Evolutionary conservation across 108 stramenopile species (phyloP), one percentile per base, ranked within the genome.

Genomic region (Aurantiochytrium sp.): DNA sequence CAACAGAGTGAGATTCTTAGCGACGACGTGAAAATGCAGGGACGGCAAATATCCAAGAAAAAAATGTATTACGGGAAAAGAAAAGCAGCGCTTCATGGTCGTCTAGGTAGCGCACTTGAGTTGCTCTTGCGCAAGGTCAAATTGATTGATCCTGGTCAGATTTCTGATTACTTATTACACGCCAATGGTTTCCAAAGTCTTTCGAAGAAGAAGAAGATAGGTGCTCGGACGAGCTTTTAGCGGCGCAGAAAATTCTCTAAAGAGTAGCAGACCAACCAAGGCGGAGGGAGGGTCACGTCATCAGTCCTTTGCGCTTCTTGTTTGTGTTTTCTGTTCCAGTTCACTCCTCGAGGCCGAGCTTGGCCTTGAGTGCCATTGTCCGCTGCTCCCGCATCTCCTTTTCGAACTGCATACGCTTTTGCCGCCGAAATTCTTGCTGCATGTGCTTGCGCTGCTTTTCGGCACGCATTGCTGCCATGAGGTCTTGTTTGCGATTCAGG

Each of bases 391-490:
- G 49, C 76, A 83, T 47, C 28, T 83, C 49, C 51, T 83, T 83
- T 23, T 83, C 49, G 28, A 83, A 83, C 49, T 47, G 49, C 45
- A 83, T 47, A 18, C 76, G 76, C 44, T 91, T 88, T 8, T 89
- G 89, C 28, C 92, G 58, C 5, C 93, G 87, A 35, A 87, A 83
- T 6, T 92, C 92, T 5, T 71, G 88, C 88, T 93, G 92, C 4
- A 93, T 90, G 6, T 89, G 73, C 58, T 92, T 89, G n/a, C 94
- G 83, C 91, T 93, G 93, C 58, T 90, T 90, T 72, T 94, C 92
- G 5, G 94, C 94, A n/a, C 94, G 87, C 57, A 91, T 89, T 3
- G 94, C 94, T 5, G 93, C 94, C 58, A 91, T 88, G 58, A 92
- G 87, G 71, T 94, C 93, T 4, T 90, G 92, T 87, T 93, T 93